A percentile compares a stretch with the other conserved stretches of the same genome.
Evolutionary conservation across 306 rosid genomes (phyloP).

Genomic region (Leucaena leucocephala): DNA sequence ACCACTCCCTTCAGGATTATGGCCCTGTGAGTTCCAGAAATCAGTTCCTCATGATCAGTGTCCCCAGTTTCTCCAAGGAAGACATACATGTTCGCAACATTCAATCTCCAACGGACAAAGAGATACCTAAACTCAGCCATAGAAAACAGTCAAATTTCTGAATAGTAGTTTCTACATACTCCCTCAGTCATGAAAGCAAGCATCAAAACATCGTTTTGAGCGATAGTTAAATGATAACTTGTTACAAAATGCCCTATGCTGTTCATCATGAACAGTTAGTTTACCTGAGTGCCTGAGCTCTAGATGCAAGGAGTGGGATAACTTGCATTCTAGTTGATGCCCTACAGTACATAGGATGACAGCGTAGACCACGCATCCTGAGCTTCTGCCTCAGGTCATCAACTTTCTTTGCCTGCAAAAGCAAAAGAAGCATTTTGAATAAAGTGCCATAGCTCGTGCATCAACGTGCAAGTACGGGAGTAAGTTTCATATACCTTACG

Average conservation of each 20-base stretch:
- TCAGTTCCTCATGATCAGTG: constrained; percentile 85
- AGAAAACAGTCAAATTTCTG: neutral
- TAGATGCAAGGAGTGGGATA: constrained; percentile 70
- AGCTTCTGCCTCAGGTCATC: constrained; percentile 77
- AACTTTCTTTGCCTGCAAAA: constrained; percentile 58
- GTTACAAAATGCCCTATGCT: neutral
- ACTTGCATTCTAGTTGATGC: constrained; percentile 62
- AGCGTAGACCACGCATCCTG: constrained; percentile 72
- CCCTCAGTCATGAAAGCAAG: neutral
- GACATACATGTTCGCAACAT: constrained; percentile 84
- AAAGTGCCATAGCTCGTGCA: neutral
- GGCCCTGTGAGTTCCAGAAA: constrained; percentile 85
- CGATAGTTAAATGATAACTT: neutral
- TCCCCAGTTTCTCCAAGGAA: constrained; percentile 85
- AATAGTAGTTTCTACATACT: neutral
- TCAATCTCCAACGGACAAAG: constrained; percentile 86
- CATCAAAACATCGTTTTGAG: constrained; percentile 7
- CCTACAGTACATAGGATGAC: constrained; percentile 78
- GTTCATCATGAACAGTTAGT: constrained; percentile 5
- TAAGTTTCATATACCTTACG: constrained; percentile 45
- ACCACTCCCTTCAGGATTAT: constrained; percentile 70
- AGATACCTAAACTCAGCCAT: constrained; percentile 62
- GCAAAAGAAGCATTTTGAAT: constrained; percentile 15
- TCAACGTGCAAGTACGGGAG: neutral
- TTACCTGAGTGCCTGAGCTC: constrained; percentile 78